Base-by-base conservation (phyloP, 768 basidiomycete genomes). In the Amanita pallidorosea region DNA sequence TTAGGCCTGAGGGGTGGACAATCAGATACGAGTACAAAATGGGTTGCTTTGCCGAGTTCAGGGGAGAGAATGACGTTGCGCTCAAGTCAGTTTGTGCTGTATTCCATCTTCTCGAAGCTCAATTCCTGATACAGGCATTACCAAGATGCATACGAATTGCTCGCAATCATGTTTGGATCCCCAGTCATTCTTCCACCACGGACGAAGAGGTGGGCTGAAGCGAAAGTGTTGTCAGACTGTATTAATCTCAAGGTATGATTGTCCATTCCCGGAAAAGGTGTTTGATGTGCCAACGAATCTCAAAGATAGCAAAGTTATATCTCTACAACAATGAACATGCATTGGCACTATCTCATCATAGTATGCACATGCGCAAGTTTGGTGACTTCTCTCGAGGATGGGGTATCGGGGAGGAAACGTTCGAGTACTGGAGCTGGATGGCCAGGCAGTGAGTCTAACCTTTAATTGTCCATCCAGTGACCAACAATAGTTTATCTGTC, bases 171-270 rank as follows among this genome's bases (percentile, higher is more conserved):
- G 86, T 95, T 97, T 61, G 81, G 83, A 2, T 91, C 90, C 6
- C 86, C 85, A 2, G 81, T 82, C 4, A 85, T 88, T 45, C 69
- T 96, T 7, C 89, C 88, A 1, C 92, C 93, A 5, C 79, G 95
- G 7, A 97, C 93, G 1, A 99, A 98, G 63, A 77, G 95, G 27
- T 98, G 95, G 95, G 93, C 94, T 13, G 96, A 99, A 65, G 95
- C 95, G 3, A 96, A 94, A 64, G 96, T 98, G 2, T 75, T 98
- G 2, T 92, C 90, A 0, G 96, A 99, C 62, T 88, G 90, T 56
- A 83, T 97, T 54, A 88, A 84, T 53, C 72, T 96, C 62, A 94
- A 96, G 72, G 93, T 89, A 54, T 51, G 67, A 54, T 8, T 6
- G 25, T 15, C 13, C 37, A 13, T 20, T 48, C 8, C 51, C 5